phyloP scores from a whole-genome alignment of 495 filamentous ascomycete species.

The Aspergillus cavernicola region DNA sequence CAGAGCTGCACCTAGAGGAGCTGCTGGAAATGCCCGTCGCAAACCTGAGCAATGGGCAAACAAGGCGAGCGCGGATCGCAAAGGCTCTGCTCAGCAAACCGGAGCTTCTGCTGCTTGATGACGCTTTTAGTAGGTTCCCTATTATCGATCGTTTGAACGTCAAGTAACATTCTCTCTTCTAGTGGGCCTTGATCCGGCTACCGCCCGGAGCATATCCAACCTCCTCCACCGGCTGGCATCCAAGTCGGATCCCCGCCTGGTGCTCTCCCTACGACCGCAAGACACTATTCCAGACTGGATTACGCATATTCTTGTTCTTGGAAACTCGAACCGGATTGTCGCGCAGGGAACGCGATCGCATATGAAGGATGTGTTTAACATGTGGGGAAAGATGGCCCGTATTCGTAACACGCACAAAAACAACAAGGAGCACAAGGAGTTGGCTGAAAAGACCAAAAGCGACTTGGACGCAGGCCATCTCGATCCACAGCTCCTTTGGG shows the following conservation, averaged over 20 bases:
- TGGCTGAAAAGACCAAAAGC: conserved; percentile 6
- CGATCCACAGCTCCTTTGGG: conserved; percentile 28
- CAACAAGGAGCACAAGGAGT: neutral
- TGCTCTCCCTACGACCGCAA: conserved; percentile 77
- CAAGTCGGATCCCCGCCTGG: conserved; percentile 61
- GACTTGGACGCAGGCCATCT: conserved; percentile 26
- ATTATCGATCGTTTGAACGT: neutral
- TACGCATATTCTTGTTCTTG: conserved; percentile 70
- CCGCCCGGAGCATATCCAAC: conserved; percentile 61
- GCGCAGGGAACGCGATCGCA: conserved; percentile 28
- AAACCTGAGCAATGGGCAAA: conserved; percentile 92
- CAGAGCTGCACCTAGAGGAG: conserved; percentile 58
- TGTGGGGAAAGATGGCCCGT: conserved; percentile 21
- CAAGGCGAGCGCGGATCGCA: conserved; percentile 79
- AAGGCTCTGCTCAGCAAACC: conserved; percentile 75
- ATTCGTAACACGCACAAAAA: neutral
- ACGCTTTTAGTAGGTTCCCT: conserved; percentile 71
- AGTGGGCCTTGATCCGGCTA: conserved; percentile 88
- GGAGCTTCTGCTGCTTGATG: conserved; percentile 81
- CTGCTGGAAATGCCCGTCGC: conserved; percentile 76
- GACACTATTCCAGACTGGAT: conserved; percentile 88
- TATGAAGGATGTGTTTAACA: conserved; percentile 17
- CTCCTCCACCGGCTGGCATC: conserved; percentile 64
- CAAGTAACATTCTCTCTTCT: neutral
- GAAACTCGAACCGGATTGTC: conserved; percentile 54